Evolutionary conservation across 441 rosid genomes (phyloP).

Genomic region (Pelargonium cotyledonis): DNA sequence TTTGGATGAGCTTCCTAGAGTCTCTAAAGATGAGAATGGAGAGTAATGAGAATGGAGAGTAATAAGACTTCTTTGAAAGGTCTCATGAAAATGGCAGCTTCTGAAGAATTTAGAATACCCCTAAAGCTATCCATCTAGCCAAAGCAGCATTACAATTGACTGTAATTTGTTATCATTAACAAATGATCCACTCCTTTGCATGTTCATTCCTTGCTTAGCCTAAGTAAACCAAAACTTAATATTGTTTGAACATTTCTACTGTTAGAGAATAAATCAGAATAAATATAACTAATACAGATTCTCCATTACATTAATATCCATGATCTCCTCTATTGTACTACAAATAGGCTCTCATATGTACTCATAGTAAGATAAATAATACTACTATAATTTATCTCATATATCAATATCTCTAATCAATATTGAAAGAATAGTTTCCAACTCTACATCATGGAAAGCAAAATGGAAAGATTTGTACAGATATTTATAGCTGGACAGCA

Average conservation of each 20-base stretch:
- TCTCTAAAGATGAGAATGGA: background rate
- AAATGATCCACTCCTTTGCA: background rate
- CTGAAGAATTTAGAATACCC: background rate
- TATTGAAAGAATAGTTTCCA: background rate
- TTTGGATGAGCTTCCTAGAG: background rate
- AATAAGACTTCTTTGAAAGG: background rate
- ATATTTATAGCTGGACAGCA: background rate
- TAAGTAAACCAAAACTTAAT: background rate
- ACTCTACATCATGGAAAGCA: background rate
- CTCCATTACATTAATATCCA: background rate
- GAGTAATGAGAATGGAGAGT: background rate
- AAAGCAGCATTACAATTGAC: background rate
- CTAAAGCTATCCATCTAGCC: background rate
- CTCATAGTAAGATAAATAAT: no score
- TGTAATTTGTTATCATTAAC: background rate
- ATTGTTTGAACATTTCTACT: background rate
- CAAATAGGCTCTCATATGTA: no score
- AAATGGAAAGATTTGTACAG: slow-evolving; percentile 1
- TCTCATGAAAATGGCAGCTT: background rate
- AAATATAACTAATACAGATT: background rate
- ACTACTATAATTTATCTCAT: no score
- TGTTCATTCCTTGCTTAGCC: slow-evolving; percentile 1
- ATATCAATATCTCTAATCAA: background rate
- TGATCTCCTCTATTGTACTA: background rate
- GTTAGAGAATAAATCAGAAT: background rate